Base-by-base conservation (phyloP, 441 rosid genomes). In the Croton laevigatus region DNA sequence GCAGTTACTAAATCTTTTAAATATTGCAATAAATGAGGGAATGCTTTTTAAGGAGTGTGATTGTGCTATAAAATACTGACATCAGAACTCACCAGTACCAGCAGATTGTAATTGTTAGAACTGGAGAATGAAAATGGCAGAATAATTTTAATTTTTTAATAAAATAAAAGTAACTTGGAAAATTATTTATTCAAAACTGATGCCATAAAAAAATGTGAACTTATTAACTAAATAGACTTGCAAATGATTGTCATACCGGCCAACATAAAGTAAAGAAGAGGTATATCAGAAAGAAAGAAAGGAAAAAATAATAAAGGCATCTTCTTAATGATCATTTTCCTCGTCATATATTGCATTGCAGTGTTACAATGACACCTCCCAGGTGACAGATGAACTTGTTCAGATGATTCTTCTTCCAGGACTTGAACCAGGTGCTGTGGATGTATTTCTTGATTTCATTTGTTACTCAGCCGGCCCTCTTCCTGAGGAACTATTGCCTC, bases 381-480 rank as follows among this genome's bases (percentile, higher is more conserved):
- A 90, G 82, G 98, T 94, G 81, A 94, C 91, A 0, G 97, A 94
- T 58, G 97, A 94, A 71, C 83, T 91, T 57, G 91, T 94, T 55
- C 81, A 91, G 76, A 86, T 71, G 60, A 91, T 91, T 73, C 84
- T 89, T 66, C 88, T 80, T 65, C 97, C 96, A 32, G 97, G 97
- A 70, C 93, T 94, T 5, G 86, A 89, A 85, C 89, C 96, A 1
- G 97, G 97, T 36, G 97, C 97, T 36, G 89, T 77, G 14, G 96
- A 91, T 81, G 91, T 94, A 42, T 90, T 94, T 69, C 97, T 94
- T 0, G 96, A 84, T 73, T 94, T 94, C 79, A 90, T 94, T 14
- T 89, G 98, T 82, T 94, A 91, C 82, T 88, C 97, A 0, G 91
- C 79, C 7, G 96, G 97, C 58, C 97, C 97, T 13, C 94, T 94